These are phyloP conservation scores for Sphenostylis stenocarpa DNA, from an alignment of 306 rosid species.

Conservation along the genomic window DNA sequence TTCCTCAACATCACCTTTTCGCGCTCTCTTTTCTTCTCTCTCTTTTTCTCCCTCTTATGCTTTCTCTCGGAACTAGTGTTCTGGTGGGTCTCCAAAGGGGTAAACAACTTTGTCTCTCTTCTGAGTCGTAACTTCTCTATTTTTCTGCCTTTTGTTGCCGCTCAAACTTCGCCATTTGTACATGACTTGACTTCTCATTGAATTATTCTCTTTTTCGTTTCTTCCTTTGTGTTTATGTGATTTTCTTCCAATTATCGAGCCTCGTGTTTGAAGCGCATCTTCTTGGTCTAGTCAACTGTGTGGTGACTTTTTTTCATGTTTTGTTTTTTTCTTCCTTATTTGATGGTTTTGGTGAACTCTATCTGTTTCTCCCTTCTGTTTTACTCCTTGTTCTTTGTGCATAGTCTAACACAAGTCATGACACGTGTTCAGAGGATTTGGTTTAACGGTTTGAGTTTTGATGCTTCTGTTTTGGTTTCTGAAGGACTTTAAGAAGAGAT, in stretches of 20 bases:
- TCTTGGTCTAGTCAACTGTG: background rate
- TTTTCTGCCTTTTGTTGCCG: background rate
- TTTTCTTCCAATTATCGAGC: background rate
- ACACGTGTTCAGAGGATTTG: constrained; percentile 28
- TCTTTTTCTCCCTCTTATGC: background rate
- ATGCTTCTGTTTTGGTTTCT: constrained; percentile 34
- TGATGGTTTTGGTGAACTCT: background rate
- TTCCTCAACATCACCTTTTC: constrained; percentile 3
- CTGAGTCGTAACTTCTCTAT: background rate
- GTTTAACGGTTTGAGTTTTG: background rate
- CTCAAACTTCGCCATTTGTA: background rate
- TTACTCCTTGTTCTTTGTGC: background rate
- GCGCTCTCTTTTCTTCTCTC: background rate
- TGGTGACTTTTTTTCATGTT: background rate
- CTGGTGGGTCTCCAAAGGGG: constrained; percentile 28
- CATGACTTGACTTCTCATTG: background rate
- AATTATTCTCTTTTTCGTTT: background rate
- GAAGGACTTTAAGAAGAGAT: constrained; percentile 33
- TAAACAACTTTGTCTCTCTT: constrained; percentile 20
- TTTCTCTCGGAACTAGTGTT: constrained; percentile 17
- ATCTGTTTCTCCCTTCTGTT: background rate
- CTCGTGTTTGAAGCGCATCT: background rate
- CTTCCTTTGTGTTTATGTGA: background rate
- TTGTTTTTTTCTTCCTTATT: background rate
- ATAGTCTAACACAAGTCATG: background rate